These are phyloP conservation scores for Soucietia sequanensis DNA, from an alignment of 805 yeast genomes.

Conservation along the genomic window DNA sequence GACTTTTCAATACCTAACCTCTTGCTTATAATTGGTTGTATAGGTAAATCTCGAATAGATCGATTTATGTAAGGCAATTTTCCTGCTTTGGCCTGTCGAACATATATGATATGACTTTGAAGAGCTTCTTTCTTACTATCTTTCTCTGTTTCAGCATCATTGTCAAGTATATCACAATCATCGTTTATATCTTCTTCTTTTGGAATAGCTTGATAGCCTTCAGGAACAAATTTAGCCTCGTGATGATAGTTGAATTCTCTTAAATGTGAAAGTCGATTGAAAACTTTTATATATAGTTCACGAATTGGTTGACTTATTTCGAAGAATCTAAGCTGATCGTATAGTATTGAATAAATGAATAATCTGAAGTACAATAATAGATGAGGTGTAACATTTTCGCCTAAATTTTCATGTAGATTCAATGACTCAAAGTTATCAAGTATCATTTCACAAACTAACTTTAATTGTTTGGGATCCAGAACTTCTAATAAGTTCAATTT, in stretches of 20 bases:
- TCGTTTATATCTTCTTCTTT: constrained; percentile 1
- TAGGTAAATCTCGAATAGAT: no score
- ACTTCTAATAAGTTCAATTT: no score
- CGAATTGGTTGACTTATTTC: background rate
- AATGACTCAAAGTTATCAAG: constrained; percentile 3
- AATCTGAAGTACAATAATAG: constrained; percentile 7
- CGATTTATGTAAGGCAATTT: background rate
- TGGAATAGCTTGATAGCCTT: background rate
- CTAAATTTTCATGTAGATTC: background rate
- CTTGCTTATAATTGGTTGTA: no score
- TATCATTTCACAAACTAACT: constrained; percentile 1
- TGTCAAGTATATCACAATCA: constrained; percentile 8
- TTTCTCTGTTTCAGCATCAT: no score
- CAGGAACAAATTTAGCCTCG: constrained; percentile 9
- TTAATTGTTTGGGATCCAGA: constrained; percentile 3
- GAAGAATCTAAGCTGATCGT: constrained; percentile 12
- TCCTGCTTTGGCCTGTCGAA: background rate
- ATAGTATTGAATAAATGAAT: constrained; percentile 10
- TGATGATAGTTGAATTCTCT: constrained; percentile 7
- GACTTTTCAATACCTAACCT: no score
- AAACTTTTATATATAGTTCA: constrained; percentile 2
- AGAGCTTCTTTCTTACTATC: no score
- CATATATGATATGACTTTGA: no score
- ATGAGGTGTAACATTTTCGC: background rate
- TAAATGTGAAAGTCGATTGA: constrained; percentile 6